Conservation (phyloP, 106 monocot genomes). For the Cymbidium sinense region DNA sequence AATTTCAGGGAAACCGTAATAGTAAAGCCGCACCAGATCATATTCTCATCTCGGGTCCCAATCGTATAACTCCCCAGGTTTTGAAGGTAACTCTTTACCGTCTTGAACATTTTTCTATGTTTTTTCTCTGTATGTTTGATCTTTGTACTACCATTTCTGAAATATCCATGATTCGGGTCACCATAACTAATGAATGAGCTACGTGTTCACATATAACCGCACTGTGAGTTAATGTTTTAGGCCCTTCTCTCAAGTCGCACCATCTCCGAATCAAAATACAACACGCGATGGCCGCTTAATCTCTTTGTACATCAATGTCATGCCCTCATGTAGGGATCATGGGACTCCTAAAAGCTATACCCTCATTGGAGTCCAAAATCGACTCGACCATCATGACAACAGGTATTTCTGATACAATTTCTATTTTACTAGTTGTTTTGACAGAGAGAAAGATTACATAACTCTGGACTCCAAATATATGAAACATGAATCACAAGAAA, state of each 20-base stretch:
- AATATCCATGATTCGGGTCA: too few species aligned
- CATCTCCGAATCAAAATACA: conserved; percentile 58
- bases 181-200: neutral
- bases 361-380: conserved; percentile 72
- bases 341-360: conserved; percentile 40
- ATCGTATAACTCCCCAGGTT: conserved; percentile 12
- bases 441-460: too few species aligned
- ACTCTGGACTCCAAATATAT: too few species aligned
- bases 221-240: conserved; percentile 72
- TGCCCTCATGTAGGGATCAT: conserved; percentile 77
- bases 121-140: too few species aligned
- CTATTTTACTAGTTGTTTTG: too few species aligned
- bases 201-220: conserved; percentile 48
- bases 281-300: conserved; percentile 56
- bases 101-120: too few species aligned
- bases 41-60: conserved; percentile 67
- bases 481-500: too few species aligned
- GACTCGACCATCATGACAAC: conserved; percentile 83
- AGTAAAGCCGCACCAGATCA: conserved; percentile 44
- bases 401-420: too few species aligned
- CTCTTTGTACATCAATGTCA: conserved; percentile 85
- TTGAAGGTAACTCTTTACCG: too few species aligned
- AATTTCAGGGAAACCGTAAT: conserved; percentile 28
- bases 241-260: conserved; percentile 62
- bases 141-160: too few species aligned